Evolutionary conservation across 2,329 filamentous ascomycete species (phyloP), one percentile per base, ranked within the genome.

Genomic region (Alternaria tenuissima): DNA sequence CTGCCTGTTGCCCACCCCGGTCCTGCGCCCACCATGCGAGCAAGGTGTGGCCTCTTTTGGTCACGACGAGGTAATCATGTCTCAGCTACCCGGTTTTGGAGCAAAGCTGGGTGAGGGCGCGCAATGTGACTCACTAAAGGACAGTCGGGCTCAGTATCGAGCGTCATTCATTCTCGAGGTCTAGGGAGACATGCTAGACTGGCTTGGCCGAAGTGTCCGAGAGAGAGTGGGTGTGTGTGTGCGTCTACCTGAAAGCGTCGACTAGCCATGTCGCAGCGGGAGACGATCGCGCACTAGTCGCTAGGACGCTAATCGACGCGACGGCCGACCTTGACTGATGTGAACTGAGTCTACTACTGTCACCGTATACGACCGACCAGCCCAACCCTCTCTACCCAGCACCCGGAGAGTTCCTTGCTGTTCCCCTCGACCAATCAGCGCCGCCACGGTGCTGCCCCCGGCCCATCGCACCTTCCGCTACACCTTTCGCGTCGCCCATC

Each of bases 11-110:
- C 54, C 61, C 59, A 59, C 59, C 62, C 63, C 57, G 55, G 62
- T 62, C 64, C 55, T 66, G 65, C 61, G 63, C 63, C 59, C 64
- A 61, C 56, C 52, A 60, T 46, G 63, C 63, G 65, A 43, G 46
- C 69, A 70, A 66, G 68, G 69, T 69, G 66, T 67, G 67, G 73
- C 69, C 70, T 67, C 63, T 63, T 56, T 64, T 64, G 74, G 73
- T 76, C 74, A 76, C 65, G 62, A 36, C 60, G 59, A 60, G 26
- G 61, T 54, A 41, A 44, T 57, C 59, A 55, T 62, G 65, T 67
- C 65, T 67, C 65, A 67, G 63, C 52, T 62, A 44, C 61, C 57
- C 59, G 56, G 59, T 55, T 57, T 43, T 22, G 16, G 16, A 12
- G 48, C 24, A 41, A 48, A 20, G 49, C 36, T 54, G 52, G 59